Percentiles rank a stretch among this genome's conserved stretches.
phyloP scores from a whole-genome alignment of 108 stramenopile genomes.

The Nitzschia sp. region DNA sequence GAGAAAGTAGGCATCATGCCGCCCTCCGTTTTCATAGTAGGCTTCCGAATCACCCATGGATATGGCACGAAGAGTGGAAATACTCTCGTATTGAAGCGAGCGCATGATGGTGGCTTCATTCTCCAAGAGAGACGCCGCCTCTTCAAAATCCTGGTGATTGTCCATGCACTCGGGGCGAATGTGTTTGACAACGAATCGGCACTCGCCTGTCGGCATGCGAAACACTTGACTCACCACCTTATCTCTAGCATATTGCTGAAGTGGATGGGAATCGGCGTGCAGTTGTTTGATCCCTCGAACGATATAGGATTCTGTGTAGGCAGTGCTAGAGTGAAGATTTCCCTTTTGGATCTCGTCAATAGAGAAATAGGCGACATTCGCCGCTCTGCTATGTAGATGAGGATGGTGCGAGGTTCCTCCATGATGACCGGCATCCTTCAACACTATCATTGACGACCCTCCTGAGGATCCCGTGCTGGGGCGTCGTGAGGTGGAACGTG shows the following conservation, averaged over 20 bases:
- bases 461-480: too few relatives aligned
- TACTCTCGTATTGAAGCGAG: not conserved
- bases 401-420: too few relatives aligned
- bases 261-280: not conserved
- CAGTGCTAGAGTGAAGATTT: not conserved
- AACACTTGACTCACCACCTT: not conserved
- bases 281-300: not conserved
- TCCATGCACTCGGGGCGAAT: not conserved
- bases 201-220: not conserved
- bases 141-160: slow-evolving; percentile 5
- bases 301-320: not conserved
- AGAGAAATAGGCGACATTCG: not conserved
- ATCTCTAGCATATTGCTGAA: not conserved
- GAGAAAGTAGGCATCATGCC: slow-evolving; percentile 10
- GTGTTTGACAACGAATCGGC: not conserved
- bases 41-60: not conserved
- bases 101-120: slow-evolving; percentile 6
- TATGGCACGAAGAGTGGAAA: not conserved
- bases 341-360: slow-evolving; percentile 2
- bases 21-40: slow-evolving; percentile 7
- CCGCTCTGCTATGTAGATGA: too few relatives aligned
- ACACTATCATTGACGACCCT: too few relatives aligned
- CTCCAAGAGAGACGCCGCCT: not conserved
- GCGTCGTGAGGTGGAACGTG: too few relatives aligned
- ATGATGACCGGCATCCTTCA: too few relatives aligned